These are phyloP conservation scores for Pseudonectria foliicola DNA, from an alignment of 2,329 filamentous ascomycete species.

Conservation along the genomic window DNA sequence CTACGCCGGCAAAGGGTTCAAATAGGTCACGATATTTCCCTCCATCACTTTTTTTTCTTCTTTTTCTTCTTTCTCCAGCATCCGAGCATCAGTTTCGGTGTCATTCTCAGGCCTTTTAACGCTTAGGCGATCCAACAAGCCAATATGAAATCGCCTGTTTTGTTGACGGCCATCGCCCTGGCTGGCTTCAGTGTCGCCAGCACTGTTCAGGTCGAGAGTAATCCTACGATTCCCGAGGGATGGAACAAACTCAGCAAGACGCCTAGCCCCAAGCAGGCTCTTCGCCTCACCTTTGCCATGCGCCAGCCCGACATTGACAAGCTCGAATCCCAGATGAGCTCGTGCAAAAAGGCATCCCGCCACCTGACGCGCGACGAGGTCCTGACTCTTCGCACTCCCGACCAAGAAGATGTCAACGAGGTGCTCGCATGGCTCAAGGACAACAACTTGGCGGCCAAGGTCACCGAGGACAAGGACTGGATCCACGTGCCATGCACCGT, in stretches of 20 bases:
- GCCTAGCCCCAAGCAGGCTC: conserved; percentile 15
- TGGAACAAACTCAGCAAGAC: conserved; percentile 21
- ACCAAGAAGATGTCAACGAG: conserved; percentile 23
- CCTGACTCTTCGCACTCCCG: conserved; percentile 28
- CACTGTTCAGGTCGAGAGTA: conserved; percentile 21
- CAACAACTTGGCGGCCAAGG: conserved; percentile 27
- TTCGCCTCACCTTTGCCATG: conserved; percentile 27
- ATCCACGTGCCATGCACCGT: conserved; percentile 37
- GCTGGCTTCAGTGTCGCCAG: conserved; percentile 16
- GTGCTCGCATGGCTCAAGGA: conserved; percentile 37
- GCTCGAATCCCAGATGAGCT: conserved; percentile 18
- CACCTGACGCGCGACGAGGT: conserved; percentile 33
- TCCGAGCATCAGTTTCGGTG: neutral
- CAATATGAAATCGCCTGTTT: conserved; percentile 11
- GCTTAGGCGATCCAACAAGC: too few relatives aligned
- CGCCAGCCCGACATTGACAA: conserved; percentile 24
- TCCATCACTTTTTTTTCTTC: too few relatives aligned
- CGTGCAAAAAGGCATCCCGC: conserved; percentile 5
- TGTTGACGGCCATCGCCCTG: conserved; percentile 14
- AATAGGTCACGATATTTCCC: too few relatives aligned
- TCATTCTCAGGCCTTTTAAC: neutral
- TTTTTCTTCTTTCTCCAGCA: too few relatives aligned
- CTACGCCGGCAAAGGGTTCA: too few relatives aligned
- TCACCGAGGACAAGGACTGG: conserved; percentile 31
- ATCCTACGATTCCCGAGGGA: conserved; percentile 20